Evolutionary conservation across 805 yeast genomes (phyloP).

Genomic region (Candida mattraensis): DNA sequence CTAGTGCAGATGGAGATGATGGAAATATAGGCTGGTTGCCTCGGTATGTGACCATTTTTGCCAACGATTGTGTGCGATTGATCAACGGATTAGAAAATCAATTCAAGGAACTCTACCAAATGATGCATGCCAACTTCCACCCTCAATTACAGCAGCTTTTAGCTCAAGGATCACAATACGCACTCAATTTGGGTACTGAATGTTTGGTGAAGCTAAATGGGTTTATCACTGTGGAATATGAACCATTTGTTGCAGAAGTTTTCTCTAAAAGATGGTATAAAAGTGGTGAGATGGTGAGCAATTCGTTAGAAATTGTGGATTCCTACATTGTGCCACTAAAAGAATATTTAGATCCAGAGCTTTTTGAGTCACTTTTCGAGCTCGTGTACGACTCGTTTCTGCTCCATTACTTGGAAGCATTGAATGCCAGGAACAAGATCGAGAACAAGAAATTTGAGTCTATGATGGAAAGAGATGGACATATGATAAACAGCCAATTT

Average conservation of each 20-base stretch:
- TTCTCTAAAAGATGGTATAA: slow-evolving; percentile 34
- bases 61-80: slow-evolving; percentile 32
- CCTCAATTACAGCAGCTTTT: slow-evolving; percentile 20
- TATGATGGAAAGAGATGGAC: slow-evolving; percentile 61
- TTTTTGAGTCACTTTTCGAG: slow-evolving; percentile 32
- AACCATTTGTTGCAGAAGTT: slow-evolving; percentile 23
- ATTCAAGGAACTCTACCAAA: slow-evolving; percentile 19
- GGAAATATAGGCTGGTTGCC: slow-evolving; percentile 31
- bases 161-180: slow-evolving; percentile 22
- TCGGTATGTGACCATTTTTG: slow-evolving; percentile 30
- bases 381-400: slow-evolving; percentile 40
- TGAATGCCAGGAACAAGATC: slow-evolving; percentile 25
- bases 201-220: slow-evolving; percentile 28
- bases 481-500: slow-evolving; percentile 53
- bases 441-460: slow-evolving; percentile 38
- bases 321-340: slow-evolving; percentile 30
- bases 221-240: slow-evolving; percentile 27
- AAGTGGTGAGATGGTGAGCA: slow-evolving; percentile 25
- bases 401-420: slow-evolving; percentile 33
- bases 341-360: slow-evolving; percentile 30
- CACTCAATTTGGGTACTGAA: slow-evolving; percentile 26
- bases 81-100: slow-evolving; percentile 31
- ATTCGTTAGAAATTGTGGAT: slow-evolving; percentile 27
- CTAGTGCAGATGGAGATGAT: slow-evolving; percentile 7
- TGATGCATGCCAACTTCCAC: slow-evolving; percentile 26